phyloP scores from a whole-genome alignment of 192 early-diverging fungal genomes.

The Phlyctochytrium arcticum region DNA sequence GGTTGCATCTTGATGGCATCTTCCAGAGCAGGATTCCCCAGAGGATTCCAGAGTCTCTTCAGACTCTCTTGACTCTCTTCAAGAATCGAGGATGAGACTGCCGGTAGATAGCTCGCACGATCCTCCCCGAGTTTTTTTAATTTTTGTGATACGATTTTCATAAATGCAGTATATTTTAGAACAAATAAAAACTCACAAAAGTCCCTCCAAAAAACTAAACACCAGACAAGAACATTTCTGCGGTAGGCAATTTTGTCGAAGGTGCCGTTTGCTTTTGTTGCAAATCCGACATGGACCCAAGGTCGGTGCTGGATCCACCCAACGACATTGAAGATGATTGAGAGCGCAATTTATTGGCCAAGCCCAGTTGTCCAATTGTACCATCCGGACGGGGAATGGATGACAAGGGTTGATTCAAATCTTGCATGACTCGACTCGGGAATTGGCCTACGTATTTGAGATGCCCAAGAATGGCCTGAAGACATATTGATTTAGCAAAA shows the following conservation, averaged over 20 bases:
- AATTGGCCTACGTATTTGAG: slow-evolving; percentile 16
- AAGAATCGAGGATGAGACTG: too few species aligned
- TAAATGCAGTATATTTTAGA: too few species aligned
- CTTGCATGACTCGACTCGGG: slow-evolving; percentile 7
- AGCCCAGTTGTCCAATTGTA: too few species aligned
- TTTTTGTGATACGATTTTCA: too few species aligned
- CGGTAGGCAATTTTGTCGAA: background rate
- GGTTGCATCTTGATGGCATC: too few species aligned
- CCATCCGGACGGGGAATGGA: background rate
- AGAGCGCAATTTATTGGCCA: background rate
- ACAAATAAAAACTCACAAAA: too few species aligned
- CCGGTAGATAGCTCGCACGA: too few species aligned
- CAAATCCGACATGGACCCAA: background rate
- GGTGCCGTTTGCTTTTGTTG: background rate
- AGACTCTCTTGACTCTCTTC: too few species aligned
- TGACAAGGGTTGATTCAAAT: slow-evolving; percentile 9
- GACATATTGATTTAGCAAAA: background rate
- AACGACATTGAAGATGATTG: background rate
- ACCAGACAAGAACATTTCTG: background rate
- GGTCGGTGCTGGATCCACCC: background rate
- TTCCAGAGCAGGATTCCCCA: too few species aligned
- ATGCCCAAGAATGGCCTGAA: slow-evolving; percentile 15
- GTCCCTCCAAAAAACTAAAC: too few species aligned
- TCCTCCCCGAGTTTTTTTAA: too few species aligned
- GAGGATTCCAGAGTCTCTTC: too few species aligned